Evolutionary conservation across 805 yeast species (phyloP).

Genomic region (Lipomyces chichibuensis): DNA sequence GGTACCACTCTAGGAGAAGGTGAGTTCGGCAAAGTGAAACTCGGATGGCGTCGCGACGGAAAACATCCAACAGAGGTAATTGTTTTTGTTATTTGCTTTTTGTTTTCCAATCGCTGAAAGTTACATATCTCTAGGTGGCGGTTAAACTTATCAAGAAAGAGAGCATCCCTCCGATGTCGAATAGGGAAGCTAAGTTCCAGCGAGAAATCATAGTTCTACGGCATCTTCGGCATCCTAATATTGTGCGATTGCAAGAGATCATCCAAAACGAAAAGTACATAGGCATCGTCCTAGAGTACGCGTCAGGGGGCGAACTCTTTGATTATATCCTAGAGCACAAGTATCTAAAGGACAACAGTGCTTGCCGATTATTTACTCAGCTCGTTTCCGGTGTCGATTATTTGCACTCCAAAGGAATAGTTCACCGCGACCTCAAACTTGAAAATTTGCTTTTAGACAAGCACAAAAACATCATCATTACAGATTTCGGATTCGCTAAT

Average conservation of each 20-base stretch:
- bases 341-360: constrained; percentile 81
- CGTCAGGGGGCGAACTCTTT: constrained; percentile 95
- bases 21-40: constrained; percentile 95
- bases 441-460: constrained; percentile 79
- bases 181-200: constrained; percentile 84
- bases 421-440: constrained; percentile 75
- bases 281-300: constrained; percentile 95
- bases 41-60: constrained; percentile 92
- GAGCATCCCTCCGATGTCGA: constrained; percentile 81
- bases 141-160: constrained; percentile 89
- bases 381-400: constrained; percentile 91
- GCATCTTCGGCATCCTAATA: constrained; percentile 84
- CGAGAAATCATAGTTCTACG: constrained; percentile 91
- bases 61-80: constrained; percentile 49
- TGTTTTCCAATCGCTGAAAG: neutral
- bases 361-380: constrained; percentile 89
- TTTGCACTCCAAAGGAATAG: constrained; percentile 77
- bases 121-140: constrained; percentile 76
- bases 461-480: constrained; percentile 80
- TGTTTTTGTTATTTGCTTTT: neutral
- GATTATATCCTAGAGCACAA: constrained; percentile 87
- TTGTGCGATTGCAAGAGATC: constrained; percentile 88
- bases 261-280: constrained; percentile 91
- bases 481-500: constrained; percentile 95
- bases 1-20: constrained; percentile 98